Evolutionary conservation across 2,329 filamentous ascomycete genomes (phyloP), one percentile per base, ranked within the genome.

Genomic region (Xylariaceae sp.): DNA sequence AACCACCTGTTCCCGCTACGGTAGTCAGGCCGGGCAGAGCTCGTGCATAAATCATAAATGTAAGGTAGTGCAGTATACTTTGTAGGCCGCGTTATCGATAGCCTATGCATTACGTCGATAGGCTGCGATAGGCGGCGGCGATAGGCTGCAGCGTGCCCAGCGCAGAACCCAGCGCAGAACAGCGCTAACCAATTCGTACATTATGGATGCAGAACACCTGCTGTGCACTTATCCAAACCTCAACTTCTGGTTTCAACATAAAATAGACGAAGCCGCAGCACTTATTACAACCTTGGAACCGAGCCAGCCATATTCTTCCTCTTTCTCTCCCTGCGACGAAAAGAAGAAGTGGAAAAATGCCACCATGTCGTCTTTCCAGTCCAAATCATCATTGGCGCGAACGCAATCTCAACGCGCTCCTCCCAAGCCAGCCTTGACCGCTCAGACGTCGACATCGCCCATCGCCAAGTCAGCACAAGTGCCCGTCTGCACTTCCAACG

Each of bases 401-500:
- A 64, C 66, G 45, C 65, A 67, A 56, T 64, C 62, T 42, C 29
- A 65, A 22, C 65, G 67, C 53, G 49, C 57, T 42, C 59, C 62
- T 45, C 47, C 60, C 45, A 68, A 67, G 61, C 29, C 63, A 30
- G 45, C 62, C 59, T 54, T 66, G 64, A 68, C 65, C 64, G 63
- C 65, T 49, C 58, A 55, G n/a, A 47, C 56, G 44, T 47, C 63
- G 40, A 39, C 63, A 67, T 40, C 55, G 10, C 46, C 26, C 19
- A 36, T 51, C 36, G 53, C 19, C 44, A 57, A 54, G 19, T 49
- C 59, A 15, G 15, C 59, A 26, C 58, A 62, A 21, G 55, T 67
- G 39, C 65, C 67, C n/a, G 59, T 60, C 67, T 68, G 73, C 39
- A 74, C 78, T 15, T 79, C 79, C 15, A 77, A 84, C 62, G 66